These are phyloP conservation scores for Carnegiea gigantea DNA, from an alignment of 179 eudicot genomes.

Conservation along the genomic window DNA sequence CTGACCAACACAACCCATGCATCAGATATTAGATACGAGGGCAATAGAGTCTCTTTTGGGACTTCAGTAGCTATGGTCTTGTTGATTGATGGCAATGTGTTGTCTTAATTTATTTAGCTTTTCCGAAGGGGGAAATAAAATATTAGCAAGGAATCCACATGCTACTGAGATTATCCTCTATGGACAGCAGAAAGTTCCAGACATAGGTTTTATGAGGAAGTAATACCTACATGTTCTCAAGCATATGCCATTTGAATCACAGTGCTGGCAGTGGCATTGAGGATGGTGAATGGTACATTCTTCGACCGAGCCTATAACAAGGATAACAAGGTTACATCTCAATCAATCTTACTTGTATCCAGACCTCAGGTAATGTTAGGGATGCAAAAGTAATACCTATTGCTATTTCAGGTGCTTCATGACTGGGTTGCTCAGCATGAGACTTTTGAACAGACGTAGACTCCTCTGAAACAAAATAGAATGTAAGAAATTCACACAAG, in stretches of 20 bases:
- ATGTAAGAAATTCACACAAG: neutral
- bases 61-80: too few relatives aligned
- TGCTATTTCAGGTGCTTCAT: neutral
- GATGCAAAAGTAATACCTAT: neutral
- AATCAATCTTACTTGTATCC: neutral
- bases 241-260: neutral
- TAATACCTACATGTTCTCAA: neutral
- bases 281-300: neutral
- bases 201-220: neutral
- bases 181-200: too few relatives aligned
- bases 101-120: too few relatives aligned
- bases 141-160: too few relatives aligned
- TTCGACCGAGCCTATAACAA: neutral
- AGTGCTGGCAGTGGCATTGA: neutral
- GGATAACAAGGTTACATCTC: neutral
- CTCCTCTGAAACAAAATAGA: neutral
- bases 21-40: too few relatives aligned
- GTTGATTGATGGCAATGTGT: too few relatives aligned
- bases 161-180: too few relatives aligned
- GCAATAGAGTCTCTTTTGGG: too few relatives aligned
- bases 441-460: neutral
- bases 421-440: neutral
- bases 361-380: neutral
- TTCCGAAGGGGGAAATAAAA: too few relatives aligned
- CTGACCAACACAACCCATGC: too few relatives aligned